Evolutionary conservation across 1,139 yeast species (phyloP).

Genomic region (Hansenula lynferdii): DNA sequence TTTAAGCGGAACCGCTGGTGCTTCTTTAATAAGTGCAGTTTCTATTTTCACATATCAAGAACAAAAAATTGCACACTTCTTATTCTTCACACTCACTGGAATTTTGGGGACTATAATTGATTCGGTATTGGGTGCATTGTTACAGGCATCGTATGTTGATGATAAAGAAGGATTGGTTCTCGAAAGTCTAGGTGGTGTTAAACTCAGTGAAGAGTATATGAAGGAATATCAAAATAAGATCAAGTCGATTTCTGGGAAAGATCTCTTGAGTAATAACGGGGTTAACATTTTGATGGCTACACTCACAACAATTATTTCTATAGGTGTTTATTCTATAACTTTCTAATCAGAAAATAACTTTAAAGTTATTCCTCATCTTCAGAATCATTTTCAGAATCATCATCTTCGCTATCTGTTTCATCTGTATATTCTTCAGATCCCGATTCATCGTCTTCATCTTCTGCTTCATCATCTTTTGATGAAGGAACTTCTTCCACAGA

Average conservation of each 20-base stretch:
- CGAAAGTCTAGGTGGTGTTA: conserved; percentile 38
- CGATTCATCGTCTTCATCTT: conserved; percentile 9
- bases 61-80: conserved; percentile 18
- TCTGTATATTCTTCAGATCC: conserved; percentile 6
- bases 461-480: conserved; percentile 28
- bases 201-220: conserved; percentile 14
- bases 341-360: background rate
- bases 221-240: conserved; percentile 8
- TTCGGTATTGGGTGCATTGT: conserved; percentile 39
- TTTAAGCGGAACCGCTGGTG: conserved; percentile 34
- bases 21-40: conserved; percentile 31
- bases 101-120: conserved; percentile 38
- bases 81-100: conserved; percentile 30
- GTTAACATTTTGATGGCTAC: conserved; percentile 36
- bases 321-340: conserved; percentile 20
- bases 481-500: conserved; percentile 48
- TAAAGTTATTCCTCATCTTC: background rate
- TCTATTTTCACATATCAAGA: conserved; percentile 18
- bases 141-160: conserved; percentile 34
- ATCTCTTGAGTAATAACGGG: conserved; percentile 35
- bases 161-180: conserved; percentile 32
- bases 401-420: conserved; percentile 9
- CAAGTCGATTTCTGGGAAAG: conserved; percentile 26
- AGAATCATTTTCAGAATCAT: conserved; percentile 20
- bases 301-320: conserved; percentile 25